Base-by-base conservation (phyloP, 768 basidiomycete species). In the Mycena rosella region DNA sequence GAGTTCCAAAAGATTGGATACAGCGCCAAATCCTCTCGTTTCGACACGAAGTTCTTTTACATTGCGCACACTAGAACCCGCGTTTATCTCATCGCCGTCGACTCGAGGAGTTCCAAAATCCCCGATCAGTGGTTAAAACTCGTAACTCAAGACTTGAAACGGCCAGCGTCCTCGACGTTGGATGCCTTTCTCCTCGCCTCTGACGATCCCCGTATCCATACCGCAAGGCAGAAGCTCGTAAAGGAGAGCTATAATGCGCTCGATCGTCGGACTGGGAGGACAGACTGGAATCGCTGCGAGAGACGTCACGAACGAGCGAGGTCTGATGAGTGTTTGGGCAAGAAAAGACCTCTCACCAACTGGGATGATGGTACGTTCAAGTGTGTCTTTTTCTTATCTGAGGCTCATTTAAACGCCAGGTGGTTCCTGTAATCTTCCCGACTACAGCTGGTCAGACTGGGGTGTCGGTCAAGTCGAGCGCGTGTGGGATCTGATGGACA, bases 401-500 rank as follows among this genome's bases (percentile, higher is more conserved):
- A 7, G 11, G 40, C 11, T 53, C 49, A 72, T 42, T 24, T 40
- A 59, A n/a, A 53, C 54, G 24, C 9, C 59, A 93, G 94, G 90
- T 76, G 95, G 93, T 13, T 89, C 86, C 69, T 96, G 94, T 75
- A 95, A 92, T 75, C 80, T 96, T 60, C 91, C 90, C 0, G 96
- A 96, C 73, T 95, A 93, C 72, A 91, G 92, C 32, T 98, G 96
- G 96, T 88, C 89, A 64, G 96, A 98, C 75, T 98, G 96, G 96
- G 94, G 91, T 27, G 81, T 89, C n/a, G 88, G 88, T 15, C 96
- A 98, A 77, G 96, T 98, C 22, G 95, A 98, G 75, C 89, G 96
- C 34, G 96, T 98, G 5, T 93, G 95, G 90, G 96, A 98, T 77
- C 79, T 98, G 71, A 92, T 97, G 90, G 96, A 98, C 74, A 97